Conservation (phyloP, 352 stramenopile species). For the Phytophthora brassicae region DNA sequence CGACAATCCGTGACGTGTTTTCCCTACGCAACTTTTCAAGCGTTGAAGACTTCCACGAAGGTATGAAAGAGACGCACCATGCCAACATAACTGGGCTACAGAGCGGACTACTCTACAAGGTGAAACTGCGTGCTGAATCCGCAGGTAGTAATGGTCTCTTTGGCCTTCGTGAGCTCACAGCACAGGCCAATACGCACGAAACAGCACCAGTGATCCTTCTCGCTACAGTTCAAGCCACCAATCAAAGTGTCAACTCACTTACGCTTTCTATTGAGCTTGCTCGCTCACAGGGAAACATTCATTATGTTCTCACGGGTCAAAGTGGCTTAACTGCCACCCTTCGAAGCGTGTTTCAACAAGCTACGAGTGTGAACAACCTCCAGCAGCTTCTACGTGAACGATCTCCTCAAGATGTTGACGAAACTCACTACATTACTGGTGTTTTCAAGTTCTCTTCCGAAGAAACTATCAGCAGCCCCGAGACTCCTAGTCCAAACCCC, state of each 20-base stretch:
- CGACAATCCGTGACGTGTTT: constrained; percentile 29
- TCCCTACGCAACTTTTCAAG: constrained; percentile 39
- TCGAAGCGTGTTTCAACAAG: constrained; percentile 35
- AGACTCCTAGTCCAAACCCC: not conserved
- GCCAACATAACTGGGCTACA: constrained; percentile 42
- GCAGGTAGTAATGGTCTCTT: constrained; percentile 54
- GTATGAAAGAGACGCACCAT: constrained; percentile 28
- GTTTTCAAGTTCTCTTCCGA: constrained; percentile 23
- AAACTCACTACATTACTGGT: constrained; percentile 12
- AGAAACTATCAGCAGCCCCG: constrained; percentile 3
- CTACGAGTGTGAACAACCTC: constrained; percentile 36
- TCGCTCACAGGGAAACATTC: constrained; percentile 41
- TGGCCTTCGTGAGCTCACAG: constrained; percentile 24
- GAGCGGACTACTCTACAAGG: constrained; percentile 47
- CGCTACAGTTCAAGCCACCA: constrained; percentile 35
- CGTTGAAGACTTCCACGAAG: constrained; percentile 33
- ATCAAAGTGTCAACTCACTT: constrained; percentile 53
- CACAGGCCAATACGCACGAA: constrained; percentile 48
- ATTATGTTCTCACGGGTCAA: constrained; percentile 43
- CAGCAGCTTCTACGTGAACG: constrained; percentile 25
- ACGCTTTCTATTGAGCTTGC: constrained; percentile 46
- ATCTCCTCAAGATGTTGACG: constrained; percentile 5
- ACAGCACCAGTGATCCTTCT: constrained; percentile 44
- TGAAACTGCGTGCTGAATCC: constrained; percentile 55
- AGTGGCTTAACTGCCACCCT: constrained; percentile 5